Percentiles rank a stretch among this genome's conserved stretches.
Evolutionary conservation across 352 stramenopile genomes (phyloP).

Genomic region (Globisporangium emineosum): DNA sequence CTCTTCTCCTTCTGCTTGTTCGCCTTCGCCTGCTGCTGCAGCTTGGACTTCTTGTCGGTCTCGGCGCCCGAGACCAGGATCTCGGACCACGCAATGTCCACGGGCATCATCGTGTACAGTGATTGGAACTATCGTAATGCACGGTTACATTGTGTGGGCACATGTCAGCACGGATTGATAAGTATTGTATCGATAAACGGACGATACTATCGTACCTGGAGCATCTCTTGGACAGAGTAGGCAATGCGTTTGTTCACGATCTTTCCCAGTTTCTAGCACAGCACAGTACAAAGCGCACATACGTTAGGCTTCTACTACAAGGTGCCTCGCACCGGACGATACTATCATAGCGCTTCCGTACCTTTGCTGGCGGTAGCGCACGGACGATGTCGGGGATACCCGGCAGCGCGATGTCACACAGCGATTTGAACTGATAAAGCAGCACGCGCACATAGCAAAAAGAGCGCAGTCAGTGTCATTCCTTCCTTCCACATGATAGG

Average conservation of each 20-base stretch:
- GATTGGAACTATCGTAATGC: slow-evolving; percentile 50
- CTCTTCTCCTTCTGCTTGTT: slow-evolving; percentile 53
- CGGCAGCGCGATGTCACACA: slow-evolving; percentile 43
- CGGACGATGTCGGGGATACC: slow-evolving; percentile 47
- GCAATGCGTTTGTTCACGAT: slow-evolving; percentile 49
- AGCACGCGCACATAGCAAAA: neutral
- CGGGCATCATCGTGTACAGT: slow-evolving; percentile 65
- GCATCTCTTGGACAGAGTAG: slow-evolving; percentile 62
- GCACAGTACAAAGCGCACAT: too few species aligned
- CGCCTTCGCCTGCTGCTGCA: slow-evolving; percentile 19
- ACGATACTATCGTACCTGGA: slow-evolving; percentile 31
- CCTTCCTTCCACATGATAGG: neutral
- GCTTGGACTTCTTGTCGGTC: slow-evolving; percentile 45
- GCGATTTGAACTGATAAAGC: slow-evolving; percentile 42
- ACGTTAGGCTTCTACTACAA: too few species aligned
- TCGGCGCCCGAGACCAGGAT: slow-evolving; percentile 51
- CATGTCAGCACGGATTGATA: neutral
- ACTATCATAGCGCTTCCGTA: too few species aligned
- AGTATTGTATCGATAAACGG: neutral
- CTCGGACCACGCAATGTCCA: slow-evolving; percentile 57
- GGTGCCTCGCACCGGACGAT: too few species aligned
- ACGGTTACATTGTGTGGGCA: neutral
- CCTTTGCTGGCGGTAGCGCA: slow-evolving; percentile 31
- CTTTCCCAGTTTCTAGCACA: slow-evolving; percentile 33
- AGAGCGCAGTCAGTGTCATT: neutral